phyloP scores from a whole-genome alignment of 352 stramenopile species.

The Phytophthora tubulina region DNA sequence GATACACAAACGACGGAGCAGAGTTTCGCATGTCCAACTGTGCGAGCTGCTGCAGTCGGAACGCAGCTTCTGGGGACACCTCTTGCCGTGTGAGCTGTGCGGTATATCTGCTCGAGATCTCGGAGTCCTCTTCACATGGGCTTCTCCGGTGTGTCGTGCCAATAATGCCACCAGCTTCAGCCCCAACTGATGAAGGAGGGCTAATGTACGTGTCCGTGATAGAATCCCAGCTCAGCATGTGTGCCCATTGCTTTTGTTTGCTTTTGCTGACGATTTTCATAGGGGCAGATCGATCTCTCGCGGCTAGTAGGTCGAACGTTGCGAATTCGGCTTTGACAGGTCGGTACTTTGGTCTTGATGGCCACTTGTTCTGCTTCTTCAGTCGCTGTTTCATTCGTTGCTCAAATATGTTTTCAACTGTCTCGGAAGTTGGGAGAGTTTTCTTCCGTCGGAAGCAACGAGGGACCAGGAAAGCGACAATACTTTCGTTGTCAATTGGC shows the following conservation, averaged over 20 bases:
- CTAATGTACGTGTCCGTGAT: slow-evolving; percentile 28
- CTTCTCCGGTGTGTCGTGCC: slow-evolving; percentile 15
- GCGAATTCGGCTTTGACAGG: background rate
- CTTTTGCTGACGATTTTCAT: slow-evolving; percentile 4
- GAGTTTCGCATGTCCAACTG: slow-evolving; percentile 27
- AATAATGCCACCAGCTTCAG: slow-evolving; percentile 13
- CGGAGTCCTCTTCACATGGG: background rate
- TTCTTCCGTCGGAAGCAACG: slow-evolving; percentile 27
- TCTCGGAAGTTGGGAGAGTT: slow-evolving; percentile 9
- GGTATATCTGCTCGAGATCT: slow-evolving; percentile 14
- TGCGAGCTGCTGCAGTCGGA: slow-evolving; percentile 29
- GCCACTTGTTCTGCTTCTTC: slow-evolving; percentile 27
- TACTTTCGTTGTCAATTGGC: slow-evolving; percentile 7
- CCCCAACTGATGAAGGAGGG: slow-evolving; percentile 19
- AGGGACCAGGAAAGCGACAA: slow-evolving; percentile 15
- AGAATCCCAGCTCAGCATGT: slow-evolving; percentile 25
- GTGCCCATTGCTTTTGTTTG: slow-evolving; percentile 1
- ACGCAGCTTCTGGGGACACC: slow-evolving; percentile 19
- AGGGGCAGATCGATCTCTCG: slow-evolving; percentile 6
- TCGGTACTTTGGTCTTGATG: background rate
- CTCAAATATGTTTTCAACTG: slow-evolving; percentile 25
- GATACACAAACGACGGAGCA: slow-evolving; percentile 24
- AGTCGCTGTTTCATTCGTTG: slow-evolving; percentile 21
- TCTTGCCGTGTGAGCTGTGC: slow-evolving; percentile 11
- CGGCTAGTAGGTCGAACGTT: slow-evolving; percentile 21